These are phyloP conservation scores for Cyclotella sp. DNA, from an alignment of 108 stramenopile species.

Conservation along the genomic window DNA sequence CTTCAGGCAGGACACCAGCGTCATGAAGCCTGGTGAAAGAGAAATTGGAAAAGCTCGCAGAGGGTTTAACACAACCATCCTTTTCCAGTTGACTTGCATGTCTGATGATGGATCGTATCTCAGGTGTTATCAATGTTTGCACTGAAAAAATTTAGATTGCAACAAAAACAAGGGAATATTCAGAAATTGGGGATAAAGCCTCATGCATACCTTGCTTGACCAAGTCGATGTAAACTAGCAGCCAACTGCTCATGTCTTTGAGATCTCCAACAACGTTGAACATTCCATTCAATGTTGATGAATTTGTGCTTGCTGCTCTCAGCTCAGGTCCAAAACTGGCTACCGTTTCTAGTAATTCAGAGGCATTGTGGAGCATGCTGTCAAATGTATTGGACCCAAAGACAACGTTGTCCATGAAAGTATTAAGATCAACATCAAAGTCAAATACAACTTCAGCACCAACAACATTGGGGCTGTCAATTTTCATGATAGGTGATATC, in stretches of 20 bases:
- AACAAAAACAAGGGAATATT: neutral
- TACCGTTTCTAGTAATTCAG: neutral
- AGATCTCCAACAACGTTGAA: slow-evolving; percentile 21
- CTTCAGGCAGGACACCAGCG: neutral
- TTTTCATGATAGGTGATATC: neutral
- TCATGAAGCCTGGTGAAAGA: slow-evolving; percentile 12
- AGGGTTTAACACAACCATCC: slow-evolving; percentile 15
- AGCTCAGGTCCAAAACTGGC: slow-evolving; percentile 15
- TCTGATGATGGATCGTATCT: slow-evolving; percentile 10
- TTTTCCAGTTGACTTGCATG: slow-evolving; percentile 11
- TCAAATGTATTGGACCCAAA: slow-evolving; percentile 2
- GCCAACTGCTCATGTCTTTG: slow-evolving; percentile 1
- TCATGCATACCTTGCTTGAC: slow-evolving; percentile 19
- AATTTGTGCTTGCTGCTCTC: slow-evolving; percentile 5
- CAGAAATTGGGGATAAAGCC: neutral
- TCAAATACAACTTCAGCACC: neutral
- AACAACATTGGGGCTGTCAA: neutral
- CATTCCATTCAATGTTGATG: slow-evolving; percentile 14
- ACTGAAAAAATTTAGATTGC: slow-evolving; percentile 19
- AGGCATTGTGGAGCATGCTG: neutral
- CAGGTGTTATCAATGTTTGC: slow-evolving; percentile 15
- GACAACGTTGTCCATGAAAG: slow-evolving; percentile 1
- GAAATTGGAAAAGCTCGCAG: slow-evolving; percentile 13
- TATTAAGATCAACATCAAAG: slow-evolving; percentile 28
- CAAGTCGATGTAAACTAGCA: slow-evolving; percentile 14